Base-by-base conservation (phyloP, 2,329 filamentous ascomycete genomes). In the Fonsecaea erecta region DNA sequence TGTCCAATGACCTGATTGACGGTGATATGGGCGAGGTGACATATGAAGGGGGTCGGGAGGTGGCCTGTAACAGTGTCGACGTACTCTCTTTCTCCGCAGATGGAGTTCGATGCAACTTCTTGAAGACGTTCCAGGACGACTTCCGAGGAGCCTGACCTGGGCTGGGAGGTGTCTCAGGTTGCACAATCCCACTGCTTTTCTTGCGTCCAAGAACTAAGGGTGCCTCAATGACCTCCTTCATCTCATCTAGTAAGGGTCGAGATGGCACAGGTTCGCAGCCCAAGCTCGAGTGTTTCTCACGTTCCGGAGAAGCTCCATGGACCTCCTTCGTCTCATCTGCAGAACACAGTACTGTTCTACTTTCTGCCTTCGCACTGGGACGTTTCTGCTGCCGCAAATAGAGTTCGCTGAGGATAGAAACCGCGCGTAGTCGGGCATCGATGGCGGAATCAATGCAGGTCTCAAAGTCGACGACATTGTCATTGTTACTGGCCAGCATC, bases 341-440 rank as follows among this genome's bases (percentile, higher is more conserved):
- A 32, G 11, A 28, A 14, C 46, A 11, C 9, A 28, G 46, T n/a
- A 21, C 11, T 21, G 37, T 52, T 8, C 48, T 32, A 12, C 21
- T 8, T 26, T 60, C 48, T 16, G 52, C 52, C n/a, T 46, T 37
- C 4, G 52, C 28, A n/a, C 64, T 63, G 14, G 56, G 48, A 14
- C 52, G 56, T 53, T 58, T 66, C 60, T 66, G 64, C 28, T 64
- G 59, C 11, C 65, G 65, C 12, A 65, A 51, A 43, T 68, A 68
- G 18, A 68, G 46, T 53, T 68, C 62, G 24, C 65, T 65, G 28
- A 68, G 65, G 16, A 65, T 65, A 18, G 60, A 65, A 43, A 68
- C 57, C 26, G 65, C 65, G 24, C 51, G 60, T 8, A 64, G 30
- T 21, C 65, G 43, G 24, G 65, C 63, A 37, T 48, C 60, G n/a